Percentiles rank a stretch among this genome's conserved stretches.
Conservation (phyloP, 352 stramenopile species). For the Blastocystis sp. region DNA sequence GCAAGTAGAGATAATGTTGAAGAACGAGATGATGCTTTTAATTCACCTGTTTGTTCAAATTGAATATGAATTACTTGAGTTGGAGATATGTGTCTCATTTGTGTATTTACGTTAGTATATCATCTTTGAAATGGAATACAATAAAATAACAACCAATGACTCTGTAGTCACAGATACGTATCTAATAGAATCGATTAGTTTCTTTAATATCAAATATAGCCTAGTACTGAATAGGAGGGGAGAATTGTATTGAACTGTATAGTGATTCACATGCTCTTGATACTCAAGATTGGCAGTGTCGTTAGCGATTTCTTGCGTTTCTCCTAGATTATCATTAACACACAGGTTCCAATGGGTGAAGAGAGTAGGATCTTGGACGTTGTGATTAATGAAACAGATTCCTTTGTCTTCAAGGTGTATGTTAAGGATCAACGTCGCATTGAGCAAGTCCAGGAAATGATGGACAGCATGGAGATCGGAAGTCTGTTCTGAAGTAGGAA, state of each 20-base stretch:
- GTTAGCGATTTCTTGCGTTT: too few relatives aligned
- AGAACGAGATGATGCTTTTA: constrained; percentile 55
- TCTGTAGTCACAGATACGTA: neutral
- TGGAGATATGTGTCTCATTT: neutral
- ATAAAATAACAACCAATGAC: neutral
- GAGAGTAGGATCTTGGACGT: neutral
- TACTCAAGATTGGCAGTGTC: too few relatives aligned
- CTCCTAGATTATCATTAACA: neutral
- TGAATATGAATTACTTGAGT: neutral
- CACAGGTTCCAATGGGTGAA: neutral
- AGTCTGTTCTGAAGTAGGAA: neutral
- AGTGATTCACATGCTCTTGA: too few relatives aligned
- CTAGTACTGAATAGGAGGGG: neutral
- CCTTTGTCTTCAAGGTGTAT: constrained; percentile 56
- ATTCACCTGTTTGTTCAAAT: constrained; percentile 29
- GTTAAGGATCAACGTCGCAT: constrained; percentile 33
- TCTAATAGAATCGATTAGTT: neutral
- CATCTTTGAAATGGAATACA: neutral
- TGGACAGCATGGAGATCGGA: constrained; percentile 35
- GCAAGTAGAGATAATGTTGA: neutral
- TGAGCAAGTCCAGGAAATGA: constrained; percentile 48
- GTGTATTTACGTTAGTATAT: neutral
- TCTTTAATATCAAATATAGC: neutral
- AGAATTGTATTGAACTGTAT: neutral
- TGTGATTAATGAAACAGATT: neutral